Conservation (phyloP, 2,329 filamentous ascomycete species). For the Sarocladium strictum region DNA sequence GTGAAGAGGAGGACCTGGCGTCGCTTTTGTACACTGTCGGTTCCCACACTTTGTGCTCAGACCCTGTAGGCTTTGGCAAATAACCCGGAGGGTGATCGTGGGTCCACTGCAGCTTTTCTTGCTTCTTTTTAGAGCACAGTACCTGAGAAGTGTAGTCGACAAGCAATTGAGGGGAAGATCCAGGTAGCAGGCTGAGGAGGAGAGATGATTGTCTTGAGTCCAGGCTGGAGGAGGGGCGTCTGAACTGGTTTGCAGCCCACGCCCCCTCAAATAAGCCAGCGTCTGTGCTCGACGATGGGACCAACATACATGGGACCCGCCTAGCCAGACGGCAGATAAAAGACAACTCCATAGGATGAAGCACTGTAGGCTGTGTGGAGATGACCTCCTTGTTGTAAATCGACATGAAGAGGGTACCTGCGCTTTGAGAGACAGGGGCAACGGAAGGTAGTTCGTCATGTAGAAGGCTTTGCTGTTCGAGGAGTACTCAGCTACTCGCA, state of each 20-base stretch:
- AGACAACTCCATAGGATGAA: background rate
- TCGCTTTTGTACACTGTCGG: conserved; percentile 3
- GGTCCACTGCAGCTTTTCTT: conserved; percentile 5
- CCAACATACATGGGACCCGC: conserved; percentile 9
- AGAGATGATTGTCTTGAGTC: conserved; percentile 9
- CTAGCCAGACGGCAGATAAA: background rate
- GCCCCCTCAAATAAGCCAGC: background rate
- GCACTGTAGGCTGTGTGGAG: background rate
- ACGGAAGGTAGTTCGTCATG: background rate
- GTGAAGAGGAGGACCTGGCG: background rate
- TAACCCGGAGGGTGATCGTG: background rate
- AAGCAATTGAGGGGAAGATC: background rate
- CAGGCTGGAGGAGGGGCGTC: background rate
- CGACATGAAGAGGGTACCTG: conserved; percentile 13
- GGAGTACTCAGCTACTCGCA: too few relatives aligned
- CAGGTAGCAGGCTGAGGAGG: background rate
- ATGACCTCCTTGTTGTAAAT: conserved; percentile 1
- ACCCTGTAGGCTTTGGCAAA: conserved; percentile 1
- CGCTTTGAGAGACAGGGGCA: conserved; percentile 11
- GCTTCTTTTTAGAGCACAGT: background rate
- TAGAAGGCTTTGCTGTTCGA: background rate
- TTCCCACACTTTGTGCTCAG: conserved; percentile 8
- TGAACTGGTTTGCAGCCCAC: background rate
- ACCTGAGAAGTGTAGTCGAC: background rate
- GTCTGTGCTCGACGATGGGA: conserved; percentile 5